Evolutionary conservation across 805 yeast genomes (phyloP).

Genomic region (Dipodascus geniculatus): DNA sequence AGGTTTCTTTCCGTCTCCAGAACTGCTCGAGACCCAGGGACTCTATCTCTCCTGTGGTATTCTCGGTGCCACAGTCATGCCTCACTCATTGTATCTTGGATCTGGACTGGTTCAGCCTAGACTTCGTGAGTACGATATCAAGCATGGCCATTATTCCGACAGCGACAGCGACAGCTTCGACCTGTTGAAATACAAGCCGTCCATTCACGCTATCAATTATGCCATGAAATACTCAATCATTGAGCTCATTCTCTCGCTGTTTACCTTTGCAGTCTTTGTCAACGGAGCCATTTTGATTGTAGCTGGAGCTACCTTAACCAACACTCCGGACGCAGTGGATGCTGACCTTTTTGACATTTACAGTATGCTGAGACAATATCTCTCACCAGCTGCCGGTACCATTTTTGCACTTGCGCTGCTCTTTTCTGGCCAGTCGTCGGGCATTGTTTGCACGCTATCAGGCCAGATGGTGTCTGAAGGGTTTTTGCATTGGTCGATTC

Average conservation of each 20-base stretch:
- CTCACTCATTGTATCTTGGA: conserved; percentile 76
- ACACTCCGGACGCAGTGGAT: conserved; percentile 47
- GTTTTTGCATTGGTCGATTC: conserved; percentile 63
- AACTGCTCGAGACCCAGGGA: conserved; percentile 50
- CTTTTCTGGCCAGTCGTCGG: conserved; percentile 88
- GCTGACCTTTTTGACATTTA: conserved; percentile 81
- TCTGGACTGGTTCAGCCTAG: conserved; percentile 83
- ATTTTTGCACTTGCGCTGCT: conserved; percentile 81
- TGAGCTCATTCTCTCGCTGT: conserved; percentile 69
- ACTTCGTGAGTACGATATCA: conserved; percentile 58
- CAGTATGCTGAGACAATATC: conserved; percentile 50
- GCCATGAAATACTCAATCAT: conserved; percentile 75
- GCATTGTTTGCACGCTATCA: conserved; percentile 85
- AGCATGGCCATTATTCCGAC: conserved; percentile 32
- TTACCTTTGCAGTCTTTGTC: conserved; percentile 85
- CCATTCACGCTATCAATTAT: conserved; percentile 67
- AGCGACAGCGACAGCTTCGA: conserved; percentile 22
- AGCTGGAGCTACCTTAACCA: conserved; percentile 75
- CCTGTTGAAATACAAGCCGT: conserved; percentile 43
- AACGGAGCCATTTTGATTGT: conserved; percentile 83
- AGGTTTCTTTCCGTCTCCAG: conserved; percentile 64
- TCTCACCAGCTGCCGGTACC: conserved; percentile 78
- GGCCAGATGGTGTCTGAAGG: conserved; percentile 94
- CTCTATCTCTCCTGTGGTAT: conserved; percentile 71
- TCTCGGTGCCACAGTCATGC: conserved; percentile 93